Evolutionary conservation across 176 grass and related monocot genomes (phyloP).

Genomic region (Secale cereale): DNA sequence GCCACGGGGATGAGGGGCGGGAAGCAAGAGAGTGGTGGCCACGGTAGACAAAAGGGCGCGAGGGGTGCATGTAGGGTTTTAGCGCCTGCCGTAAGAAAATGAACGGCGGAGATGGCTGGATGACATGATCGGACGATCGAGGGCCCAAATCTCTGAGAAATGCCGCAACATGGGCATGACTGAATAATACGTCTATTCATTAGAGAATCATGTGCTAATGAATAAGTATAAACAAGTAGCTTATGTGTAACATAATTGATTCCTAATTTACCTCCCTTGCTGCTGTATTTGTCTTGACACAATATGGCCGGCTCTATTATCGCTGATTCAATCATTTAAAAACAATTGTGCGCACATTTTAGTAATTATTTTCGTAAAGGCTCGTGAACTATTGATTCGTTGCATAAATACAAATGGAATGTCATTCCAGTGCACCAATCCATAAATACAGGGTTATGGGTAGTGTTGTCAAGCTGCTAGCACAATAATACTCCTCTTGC

Average conservation of each 20-base stretch:
- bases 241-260: not conserved
- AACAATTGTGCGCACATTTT: not conserved
- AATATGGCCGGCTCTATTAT: not conserved
- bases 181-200: not conserved
- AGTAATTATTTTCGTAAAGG: not conserved
- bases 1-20: too few species aligned
- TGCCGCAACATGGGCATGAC: not conserved
- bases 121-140: not conserved
- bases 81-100: not conserved
- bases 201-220: not conserved
- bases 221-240: not conserved
- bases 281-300: slow-evolving; percentile 2
- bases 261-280: not conserved
- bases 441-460: not conserved
- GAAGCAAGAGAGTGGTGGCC: not conserved
- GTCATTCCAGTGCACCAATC: not conserved
- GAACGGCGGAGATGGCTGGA: not conserved
- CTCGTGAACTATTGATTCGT: not conserved
- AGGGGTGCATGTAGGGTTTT: not conserved
- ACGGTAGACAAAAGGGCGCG: not conserved
- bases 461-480: not conserved
- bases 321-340: not conserved
- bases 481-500: not conserved
- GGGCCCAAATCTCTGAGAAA: not conserved
- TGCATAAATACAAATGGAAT: not conserved